Evolutionary conservation across 345 rosid genomes (phyloP), one percentile per base, ranked within the genome.

Genomic region (Linum lewisii): DNA sequence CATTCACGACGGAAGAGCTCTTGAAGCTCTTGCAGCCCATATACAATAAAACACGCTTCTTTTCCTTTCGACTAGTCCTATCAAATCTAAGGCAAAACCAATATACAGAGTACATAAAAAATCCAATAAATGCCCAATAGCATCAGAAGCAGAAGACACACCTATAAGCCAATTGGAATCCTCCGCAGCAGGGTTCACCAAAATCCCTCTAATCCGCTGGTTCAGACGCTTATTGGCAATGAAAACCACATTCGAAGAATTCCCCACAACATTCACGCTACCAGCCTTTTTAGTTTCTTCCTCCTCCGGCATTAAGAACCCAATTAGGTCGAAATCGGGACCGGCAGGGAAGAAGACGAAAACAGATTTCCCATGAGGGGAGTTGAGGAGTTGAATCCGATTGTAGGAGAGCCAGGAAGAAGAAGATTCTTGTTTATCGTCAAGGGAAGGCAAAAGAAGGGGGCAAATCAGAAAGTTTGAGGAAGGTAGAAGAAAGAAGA

Each of bases 331-430:
- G 60, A 72, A 81, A 63, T 87, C 81, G 51, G 56, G 25, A 4
- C 90, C 92, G 0, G 86, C 80, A 0, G 92, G 73, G 67, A 87
- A 85, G 76, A 87, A 84, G 60, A 73, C 75, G 53, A 80, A 50
- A 36, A 63, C 68, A 5, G 61, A 24, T 20, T 63, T 47, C 21
- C 59, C 56, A 59, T 23, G 37, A 0, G 78, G 84, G 60, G 57
- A 72, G 38, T 65, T 71, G 21, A 85, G 84, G 60, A 85, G 66
- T 61, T 80, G 85, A 75, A 87, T 82, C 25, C 73, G 79, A 61
- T 79, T 85, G 55, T 72, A 75, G 1, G 51, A 70, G 65, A 47
- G 51, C 56, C 60, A 53, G 45, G 75, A 58, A 45, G 55, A 21
- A 4, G 72, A 45, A 7, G 61, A 69, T 21, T 59, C 32, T 0